Percentiles rank a stretch among this genome's conserved stretches.
These are phyloP conservation scores for Debaryomycetaceae sp. DNA, from an alignment of 1,139 yeast genomes.

Conservation along the genomic window DNA sequence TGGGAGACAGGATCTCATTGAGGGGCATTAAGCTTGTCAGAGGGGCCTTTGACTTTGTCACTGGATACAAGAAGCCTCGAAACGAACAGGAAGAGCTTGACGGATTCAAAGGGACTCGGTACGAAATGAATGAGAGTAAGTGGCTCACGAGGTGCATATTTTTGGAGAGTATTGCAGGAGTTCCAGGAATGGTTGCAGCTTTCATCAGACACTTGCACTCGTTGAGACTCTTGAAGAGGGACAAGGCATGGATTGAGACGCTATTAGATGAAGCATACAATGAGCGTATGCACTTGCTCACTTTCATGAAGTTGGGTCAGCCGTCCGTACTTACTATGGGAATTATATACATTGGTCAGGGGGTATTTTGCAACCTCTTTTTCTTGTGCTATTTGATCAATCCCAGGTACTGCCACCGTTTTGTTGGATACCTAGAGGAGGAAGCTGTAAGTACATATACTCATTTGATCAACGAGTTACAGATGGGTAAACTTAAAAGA, in stretches of 20 bases:
- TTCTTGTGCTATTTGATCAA: constrained; percentile 57
- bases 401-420: constrained; percentile 69
- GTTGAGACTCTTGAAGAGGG: constrained; percentile 57
- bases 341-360: constrained; percentile 65
- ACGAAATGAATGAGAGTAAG: constrained; percentile 57
- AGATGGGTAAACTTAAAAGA: constrained; percentile 48
- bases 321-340: constrained; percentile 60
- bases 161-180: constrained; percentile 73
- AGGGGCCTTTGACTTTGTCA: constrained; percentile 53
- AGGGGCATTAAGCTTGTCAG: constrained; percentile 45
- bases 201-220: constrained; percentile 66
- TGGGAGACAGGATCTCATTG: constrained; percentile 54
- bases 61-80: constrained; percentile 62
- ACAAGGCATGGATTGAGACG: constrained; percentile 76
- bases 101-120: constrained; percentile 45
- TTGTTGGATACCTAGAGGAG: constrained; percentile 77
- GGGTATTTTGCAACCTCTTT: constrained; percentile 66
- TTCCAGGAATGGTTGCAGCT: constrained; percentile 77
- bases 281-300: constrained; percentile 73
- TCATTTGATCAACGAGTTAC: constrained; percentile 55
- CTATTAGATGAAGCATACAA: constrained; percentile 74
- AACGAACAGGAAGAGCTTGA: constrained; percentile 26
- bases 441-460: constrained; percentile 75
- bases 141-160: constrained; percentile 71
- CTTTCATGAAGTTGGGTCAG: constrained; percentile 62